These are phyloP conservation scores for Leptosphaerulina australis DNA, from an alignment of 2,329 filamentous ascomycete species.

Conservation along the genomic window DNA sequence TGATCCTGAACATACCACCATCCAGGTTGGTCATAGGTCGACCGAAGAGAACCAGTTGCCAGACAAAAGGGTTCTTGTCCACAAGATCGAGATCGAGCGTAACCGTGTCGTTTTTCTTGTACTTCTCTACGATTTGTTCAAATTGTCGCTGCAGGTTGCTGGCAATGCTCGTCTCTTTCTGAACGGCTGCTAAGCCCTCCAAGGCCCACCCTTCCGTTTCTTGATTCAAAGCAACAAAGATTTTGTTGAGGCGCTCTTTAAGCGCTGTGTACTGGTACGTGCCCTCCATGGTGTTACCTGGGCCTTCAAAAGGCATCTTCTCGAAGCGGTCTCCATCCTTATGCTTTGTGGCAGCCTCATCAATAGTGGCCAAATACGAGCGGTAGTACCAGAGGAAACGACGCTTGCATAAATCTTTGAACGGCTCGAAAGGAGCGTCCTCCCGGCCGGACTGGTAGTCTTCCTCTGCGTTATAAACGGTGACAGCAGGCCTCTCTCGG, in stretches of 20 bases:
- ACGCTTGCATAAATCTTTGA: slow-evolving; percentile 87
- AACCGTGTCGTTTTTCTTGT: slow-evolving; percentile 71
- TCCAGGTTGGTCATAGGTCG: slow-evolving; percentile 92
- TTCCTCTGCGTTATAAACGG: slow-evolving; percentile 59
- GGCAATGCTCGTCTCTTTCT: slow-evolving; percentile 74
- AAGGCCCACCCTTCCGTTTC: slow-evolving; percentile 75
- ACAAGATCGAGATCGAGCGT: slow-evolving; percentile 78
- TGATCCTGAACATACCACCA: slow-evolving; percentile 82
- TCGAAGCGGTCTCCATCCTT: slow-evolving; percentile 69
- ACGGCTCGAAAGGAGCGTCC: slow-evolving; percentile 77
- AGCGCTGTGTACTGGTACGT: slow-evolving; percentile 81
- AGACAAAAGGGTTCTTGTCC: slow-evolving; percentile 85
- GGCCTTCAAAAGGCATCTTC: slow-evolving; percentile 87
- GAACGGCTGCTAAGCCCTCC: slow-evolving; percentile 68
- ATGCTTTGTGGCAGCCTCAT: slow-evolving; percentile 66
- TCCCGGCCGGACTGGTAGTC: slow-evolving; percentile 54
- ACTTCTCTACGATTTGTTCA: slow-evolving; percentile 77
- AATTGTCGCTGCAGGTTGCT: slow-evolving; percentile 84
- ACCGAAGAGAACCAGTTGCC: slow-evolving; percentile 88
- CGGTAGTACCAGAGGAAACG: slow-evolving; percentile 97
- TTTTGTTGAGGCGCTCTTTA: slow-evolving; percentile 68
- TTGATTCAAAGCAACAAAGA: slow-evolving; percentile 72
- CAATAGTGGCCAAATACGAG: slow-evolving; percentile 76
- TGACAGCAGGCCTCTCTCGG: slow-evolving; percentile 41
- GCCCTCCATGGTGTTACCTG: slow-evolving; percentile 82